These are phyloP conservation scores for Aspergillus sp. DNA, from an alignment of 2,329 filamentous ascomycete species.

Conservation along the genomic window DNA sequence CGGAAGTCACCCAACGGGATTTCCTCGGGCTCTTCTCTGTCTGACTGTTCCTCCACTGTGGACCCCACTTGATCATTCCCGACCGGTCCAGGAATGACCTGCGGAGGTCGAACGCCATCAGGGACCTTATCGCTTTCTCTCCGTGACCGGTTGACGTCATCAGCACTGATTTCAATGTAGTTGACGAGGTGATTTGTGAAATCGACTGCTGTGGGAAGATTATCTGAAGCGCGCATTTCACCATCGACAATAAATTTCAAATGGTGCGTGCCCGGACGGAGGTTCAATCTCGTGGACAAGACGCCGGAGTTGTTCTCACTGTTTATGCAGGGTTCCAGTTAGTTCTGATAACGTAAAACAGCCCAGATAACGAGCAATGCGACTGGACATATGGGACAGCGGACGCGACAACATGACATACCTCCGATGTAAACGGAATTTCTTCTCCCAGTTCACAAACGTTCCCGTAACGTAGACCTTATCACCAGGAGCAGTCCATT, in stretches of 20 bases:
- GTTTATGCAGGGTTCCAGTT: slow-evolving; percentile 14
- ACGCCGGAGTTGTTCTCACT: slow-evolving; percentile 56
- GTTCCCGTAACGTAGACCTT: slow-evolving; percentile 97
- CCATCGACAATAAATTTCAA: slow-evolving; percentile 94
- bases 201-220: slow-evolving; percentile 91
- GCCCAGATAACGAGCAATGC: background rate
- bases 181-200: slow-evolving; percentile 98
- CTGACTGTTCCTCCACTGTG: slow-evolving; percentile 47
- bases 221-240: slow-evolving; percentile 84
- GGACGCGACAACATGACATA: slow-evolving; percentile 56
- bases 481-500: slow-evolving; percentile 81
- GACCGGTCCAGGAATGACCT: slow-evolving; percentile 44
- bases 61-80: slow-evolving; percentile 35
- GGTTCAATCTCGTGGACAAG: slow-evolving; percentile 75
- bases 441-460: slow-evolving; percentile 96
- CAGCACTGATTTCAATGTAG: slow-evolving; percentile 89
- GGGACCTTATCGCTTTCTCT: slow-evolving; percentile 40
- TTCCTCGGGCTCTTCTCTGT: slow-evolving; percentile 55
- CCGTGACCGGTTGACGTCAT: slow-evolving; percentile 57
- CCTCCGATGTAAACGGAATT: slow-evolving; percentile 83
- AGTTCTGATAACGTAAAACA: slow-evolving; percentile 14
- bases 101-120: slow-evolving; percentile 47
- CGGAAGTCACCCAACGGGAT: slow-evolving; percentile 65
- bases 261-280: slow-evolving; percentile 93
- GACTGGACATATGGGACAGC: background rate